These are phyloP conservation scores for Tetracentron sinense DNA, from an alignment of 164 flowering plant species.

Conservation along the genomic window DNA sequence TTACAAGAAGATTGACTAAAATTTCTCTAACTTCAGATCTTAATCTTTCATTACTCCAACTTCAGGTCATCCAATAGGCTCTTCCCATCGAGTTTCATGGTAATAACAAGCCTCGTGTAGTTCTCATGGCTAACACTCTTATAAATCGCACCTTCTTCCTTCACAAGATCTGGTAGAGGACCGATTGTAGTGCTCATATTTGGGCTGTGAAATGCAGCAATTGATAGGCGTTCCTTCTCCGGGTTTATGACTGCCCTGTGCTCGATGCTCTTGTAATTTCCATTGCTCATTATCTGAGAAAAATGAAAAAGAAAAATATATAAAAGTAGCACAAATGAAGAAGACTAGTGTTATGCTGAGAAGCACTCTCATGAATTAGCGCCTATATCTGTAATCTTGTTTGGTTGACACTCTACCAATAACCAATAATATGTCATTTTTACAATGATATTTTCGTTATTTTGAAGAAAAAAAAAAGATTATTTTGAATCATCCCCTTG, in stretches of 20 bases:
- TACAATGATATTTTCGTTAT: too few species aligned
- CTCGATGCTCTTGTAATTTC: slow-evolving; percentile 44
- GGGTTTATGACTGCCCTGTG: slow-evolving; percentile 46
- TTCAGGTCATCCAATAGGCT: slow-evolving; percentile 14
- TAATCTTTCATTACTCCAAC: not conserved
- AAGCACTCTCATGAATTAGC: too few species aligned
- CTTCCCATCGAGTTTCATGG: slow-evolving; percentile 23
- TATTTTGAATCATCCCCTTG: too few species aligned
- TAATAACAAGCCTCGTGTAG: slow-evolving; percentile 7
- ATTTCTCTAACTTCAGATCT: too few species aligned
- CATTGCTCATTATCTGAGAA: slow-evolving; percentile 58
- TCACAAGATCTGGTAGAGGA: slow-evolving; percentile 30
- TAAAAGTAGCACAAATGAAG: not conserved
- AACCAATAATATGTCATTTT: too few species aligned
- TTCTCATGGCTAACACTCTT: slow-evolving; percentile 23
- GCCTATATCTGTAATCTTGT: too few species aligned
- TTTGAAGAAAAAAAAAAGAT: too few species aligned
- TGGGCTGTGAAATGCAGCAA: slow-evolving; percentile 42
- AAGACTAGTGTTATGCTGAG: too few species aligned
- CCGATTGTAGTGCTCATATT: slow-evolving; percentile 18
- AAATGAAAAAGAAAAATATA: slow-evolving; percentile 1
- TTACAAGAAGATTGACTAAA: too few species aligned
- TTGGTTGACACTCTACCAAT: too few species aligned
- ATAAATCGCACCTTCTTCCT: slow-evolving; percentile 14
- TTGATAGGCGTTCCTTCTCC: slow-evolving; percentile 39